Evolutionary conservation across 495 filamentous ascomycete genomes (phyloP), one percentile per base, ranked within the genome.

Genomic region (Cenococcum geophilum): DNA sequence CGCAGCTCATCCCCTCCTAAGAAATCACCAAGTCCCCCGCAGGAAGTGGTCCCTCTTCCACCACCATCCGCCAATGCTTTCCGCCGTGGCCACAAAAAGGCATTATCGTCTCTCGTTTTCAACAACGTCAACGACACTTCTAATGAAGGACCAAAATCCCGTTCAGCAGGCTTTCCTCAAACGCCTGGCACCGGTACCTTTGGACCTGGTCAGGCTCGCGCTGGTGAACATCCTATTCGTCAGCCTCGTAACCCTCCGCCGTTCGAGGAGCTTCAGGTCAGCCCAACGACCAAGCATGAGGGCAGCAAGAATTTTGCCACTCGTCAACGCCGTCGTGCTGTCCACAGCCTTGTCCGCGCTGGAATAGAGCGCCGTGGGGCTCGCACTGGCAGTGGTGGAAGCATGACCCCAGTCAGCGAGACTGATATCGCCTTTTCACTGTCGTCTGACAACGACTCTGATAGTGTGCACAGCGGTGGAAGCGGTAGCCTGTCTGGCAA

Each of bases 261-360:
- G 1, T 79, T 97, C 48, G 95, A 99, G 65, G 92, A 99, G 73
- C 84, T 99, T 58, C 81, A 86, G 61, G 83, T 86, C 25, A 92
- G 91, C 74, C 93, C 93, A 5, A 99, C 93, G 4, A 86, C 89
- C 49, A 96, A 91, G 75, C 86, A 93, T 64, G 92, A 96, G 69
- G 93, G 95, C 37, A 96, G 92, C 83, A 95, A 96, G 81, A 99
- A 99, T 76, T 99, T 99, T 74, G 86, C 89, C 20, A 86, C 90
- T 35, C 92, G 92, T 63, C 91, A 93, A 68, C 91, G 93, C 52
- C 91, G 92, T 62, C 88, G 87, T 67, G 95, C 95, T 16, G 84
- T 98, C 48, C 86, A 88, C 76, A 96, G 89, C 68, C 80, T 98
- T 51, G 88, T 97, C 53, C 89, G 89, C 64, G 92, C 92, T 59